These are phyloP conservation scores for Hypomontagnella submonticulosa DNA, from an alignment of 495 filamentous ascomycete species.

Conservation along the genomic window DNA sequence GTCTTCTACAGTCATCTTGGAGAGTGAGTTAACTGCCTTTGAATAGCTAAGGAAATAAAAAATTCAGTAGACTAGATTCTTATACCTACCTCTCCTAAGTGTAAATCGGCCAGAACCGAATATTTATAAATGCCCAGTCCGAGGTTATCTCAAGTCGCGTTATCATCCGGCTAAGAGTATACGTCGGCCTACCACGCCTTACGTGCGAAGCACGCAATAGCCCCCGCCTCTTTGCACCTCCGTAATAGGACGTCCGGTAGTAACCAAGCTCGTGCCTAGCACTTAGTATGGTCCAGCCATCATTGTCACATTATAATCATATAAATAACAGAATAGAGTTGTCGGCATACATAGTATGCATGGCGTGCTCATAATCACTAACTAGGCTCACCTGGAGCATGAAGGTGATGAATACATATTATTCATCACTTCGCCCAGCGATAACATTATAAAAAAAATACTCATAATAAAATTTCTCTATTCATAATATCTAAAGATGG, in stretches of 20 bases:
- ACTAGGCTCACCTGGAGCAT: slow-evolving; percentile 15
- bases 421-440: background rate
- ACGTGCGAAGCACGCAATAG: slow-evolving; percentile 43
- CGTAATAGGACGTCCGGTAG: slow-evolving; percentile 37
- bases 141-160: slow-evolving; percentile 30
- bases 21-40: slow-evolving; percentile 1
- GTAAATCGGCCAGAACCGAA: slow-evolving; percentile 11
- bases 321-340: slow-evolving; percentile 10
- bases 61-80: slow-evolving; percentile 1
- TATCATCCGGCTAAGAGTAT: slow-evolving; percentile 30
- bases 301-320: slow-evolving; percentile 15
- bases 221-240: slow-evolving; percentile 46
- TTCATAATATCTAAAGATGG: slow-evolving; percentile 26
- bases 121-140: slow-evolving; percentile 30
- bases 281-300: slow-evolving; percentile 12
- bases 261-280: slow-evolving; percentile 27
- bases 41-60: slow-evolving; percentile 1
- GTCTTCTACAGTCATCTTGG: slow-evolving; percentile 28
- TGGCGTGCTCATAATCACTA: slow-evolving; percentile 27
- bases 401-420: background rate
- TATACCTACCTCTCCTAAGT: slow-evolving; percentile 1
- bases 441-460: background rate
- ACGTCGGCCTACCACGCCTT: slow-evolving; percentile 32
- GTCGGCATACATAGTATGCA: slow-evolving; percentile 6
- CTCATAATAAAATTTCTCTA: background rate